These are phyloP conservation scores for Gardenia jasminoides DNA, from an alignment of 257 asterid genomes.

Conservation along the genomic window DNA sequence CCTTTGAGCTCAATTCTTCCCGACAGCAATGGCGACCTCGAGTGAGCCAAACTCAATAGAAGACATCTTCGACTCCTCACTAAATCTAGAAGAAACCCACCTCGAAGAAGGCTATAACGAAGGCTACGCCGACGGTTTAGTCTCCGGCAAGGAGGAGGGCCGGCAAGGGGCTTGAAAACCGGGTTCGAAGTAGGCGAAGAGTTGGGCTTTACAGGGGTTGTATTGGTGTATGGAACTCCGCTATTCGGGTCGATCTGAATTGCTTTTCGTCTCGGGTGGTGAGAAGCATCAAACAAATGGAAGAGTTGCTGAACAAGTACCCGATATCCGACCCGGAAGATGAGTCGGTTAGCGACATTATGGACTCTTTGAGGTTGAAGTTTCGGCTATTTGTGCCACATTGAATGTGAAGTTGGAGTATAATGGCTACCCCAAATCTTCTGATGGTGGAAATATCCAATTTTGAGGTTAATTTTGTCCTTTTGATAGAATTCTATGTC, in stretches of 20 bases:
- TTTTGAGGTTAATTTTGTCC: background rate
- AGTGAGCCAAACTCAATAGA: constrained; percentile 13
- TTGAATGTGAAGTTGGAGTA: constrained; percentile 46
- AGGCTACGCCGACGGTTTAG: constrained; percentile 57
- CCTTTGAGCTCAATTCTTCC: too few species aligned
- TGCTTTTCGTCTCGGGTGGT: constrained; percentile 41
- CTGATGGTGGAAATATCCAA: background rate
- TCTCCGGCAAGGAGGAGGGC: constrained; percentile 58
- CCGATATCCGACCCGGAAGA: constrained; percentile 57
- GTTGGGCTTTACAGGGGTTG: constrained; percentile 64
- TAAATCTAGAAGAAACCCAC: constrained; percentile 55
- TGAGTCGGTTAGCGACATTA: constrained; percentile 44
- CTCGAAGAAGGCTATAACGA: constrained; percentile 51
- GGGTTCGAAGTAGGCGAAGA: constrained; percentile 68
- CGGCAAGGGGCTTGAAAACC: constrained; percentile 47
- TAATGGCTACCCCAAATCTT: constrained; percentile 3
- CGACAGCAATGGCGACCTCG: constrained; percentile 1
- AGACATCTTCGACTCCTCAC: constrained; percentile 53
- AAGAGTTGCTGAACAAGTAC: constrained; percentile 42
- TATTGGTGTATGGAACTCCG: constrained; percentile 52
- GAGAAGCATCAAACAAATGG: constrained; percentile 53
- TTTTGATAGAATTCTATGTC: background rate
- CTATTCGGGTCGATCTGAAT: constrained; percentile 42
- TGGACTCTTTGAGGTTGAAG: constrained; percentile 55
- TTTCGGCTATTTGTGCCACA: constrained; percentile 47